Evolutionary conservation across 768 basidiomycete genomes (phyloP), one percentile per base, ranked within the genome.

Genomic region (Amanita thiersii): DNA sequence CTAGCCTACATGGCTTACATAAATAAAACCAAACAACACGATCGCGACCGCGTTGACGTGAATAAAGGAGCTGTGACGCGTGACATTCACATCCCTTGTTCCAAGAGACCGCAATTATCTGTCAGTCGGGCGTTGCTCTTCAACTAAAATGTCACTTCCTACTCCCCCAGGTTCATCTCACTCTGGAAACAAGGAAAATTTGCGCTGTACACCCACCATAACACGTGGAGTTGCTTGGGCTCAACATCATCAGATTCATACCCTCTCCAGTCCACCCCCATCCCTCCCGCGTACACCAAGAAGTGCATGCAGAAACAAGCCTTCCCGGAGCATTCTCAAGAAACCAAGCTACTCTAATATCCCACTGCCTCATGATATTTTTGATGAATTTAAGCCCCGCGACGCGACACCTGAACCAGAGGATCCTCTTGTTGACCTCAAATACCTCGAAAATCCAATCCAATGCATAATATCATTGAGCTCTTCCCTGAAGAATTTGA

Each of bases 321-420:
- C 50, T 12, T 26, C 45, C 7, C 47, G 45, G 41, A 48, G 50
- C 24, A 67, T 56, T 44, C 69, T 89, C 25, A 89, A 88, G 60
- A 75, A 69, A 50, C 52, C 57, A n/a, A 50, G 49, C 37, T 52
- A 64, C 18, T 47, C 52, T 6, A 45, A 57, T 15, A 59, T 71
- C 15, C 56, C 68, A 1, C 53, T 67, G 2, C 65, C 74, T n/a
- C 32, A 26, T 10, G 41, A 43, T 21, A 43, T 43, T 18, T 43
- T 23, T 19, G 41, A 36, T 18, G 64, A 69, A 37, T 58, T 55
- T n/a, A 61, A 59, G 18, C 57, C 62, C 39, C 73, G 86, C 43
- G 78, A 86, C 43, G 59, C 67, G 10, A 89, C 87, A 0, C 88
- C 87, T n/a, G 86, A 86, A 51, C 87, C 88, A 2, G 59, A 62